Conservation (phyloP, 2,329 filamentous ascomycete genomes). For the Colletotrichum horii region DNA sequence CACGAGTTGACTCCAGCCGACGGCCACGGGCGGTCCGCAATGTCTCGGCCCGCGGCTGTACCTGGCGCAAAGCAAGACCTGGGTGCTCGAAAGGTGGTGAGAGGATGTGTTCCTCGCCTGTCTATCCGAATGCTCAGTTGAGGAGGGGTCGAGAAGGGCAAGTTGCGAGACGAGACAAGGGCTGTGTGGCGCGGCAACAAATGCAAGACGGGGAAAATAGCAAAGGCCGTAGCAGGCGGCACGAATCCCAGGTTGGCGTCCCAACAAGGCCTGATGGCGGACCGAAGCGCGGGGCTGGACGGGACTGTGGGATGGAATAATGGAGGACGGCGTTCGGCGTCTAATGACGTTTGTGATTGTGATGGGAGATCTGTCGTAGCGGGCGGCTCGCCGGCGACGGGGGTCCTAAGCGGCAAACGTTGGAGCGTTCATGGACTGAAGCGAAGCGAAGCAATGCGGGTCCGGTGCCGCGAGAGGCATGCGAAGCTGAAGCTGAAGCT, state of each 20-base stretch:
- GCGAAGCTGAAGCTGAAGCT: background rate
- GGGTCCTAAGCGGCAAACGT: background rate
- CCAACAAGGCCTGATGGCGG: background rate
- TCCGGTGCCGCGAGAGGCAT: background rate
- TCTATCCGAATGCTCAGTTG: background rate
- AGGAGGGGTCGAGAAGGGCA: background rate
- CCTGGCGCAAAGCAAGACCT: background rate
- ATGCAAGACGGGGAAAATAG: background rate
- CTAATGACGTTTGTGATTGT: constrained; percentile 6
- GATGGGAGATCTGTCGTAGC: background rate
- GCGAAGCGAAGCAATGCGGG: background rate
- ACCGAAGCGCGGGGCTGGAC: background rate
- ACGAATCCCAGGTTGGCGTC: background rate
- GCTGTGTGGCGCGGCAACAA: background rate
- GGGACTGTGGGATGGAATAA: background rate
- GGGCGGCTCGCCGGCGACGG: constrained; percentile 11
- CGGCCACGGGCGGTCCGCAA: background rate
- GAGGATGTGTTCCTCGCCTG: background rate
- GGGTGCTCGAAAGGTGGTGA: background rate
- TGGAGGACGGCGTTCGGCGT: constrained; percentile 2
- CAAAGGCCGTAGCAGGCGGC: background rate
- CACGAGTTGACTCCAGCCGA: background rate
- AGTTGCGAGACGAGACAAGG: background rate
- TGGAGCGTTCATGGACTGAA: background rate
- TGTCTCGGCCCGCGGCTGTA: background rate